Base-by-base conservation (phyloP, 169 alveolate genomes). In the Babesia ovata region DNA sequence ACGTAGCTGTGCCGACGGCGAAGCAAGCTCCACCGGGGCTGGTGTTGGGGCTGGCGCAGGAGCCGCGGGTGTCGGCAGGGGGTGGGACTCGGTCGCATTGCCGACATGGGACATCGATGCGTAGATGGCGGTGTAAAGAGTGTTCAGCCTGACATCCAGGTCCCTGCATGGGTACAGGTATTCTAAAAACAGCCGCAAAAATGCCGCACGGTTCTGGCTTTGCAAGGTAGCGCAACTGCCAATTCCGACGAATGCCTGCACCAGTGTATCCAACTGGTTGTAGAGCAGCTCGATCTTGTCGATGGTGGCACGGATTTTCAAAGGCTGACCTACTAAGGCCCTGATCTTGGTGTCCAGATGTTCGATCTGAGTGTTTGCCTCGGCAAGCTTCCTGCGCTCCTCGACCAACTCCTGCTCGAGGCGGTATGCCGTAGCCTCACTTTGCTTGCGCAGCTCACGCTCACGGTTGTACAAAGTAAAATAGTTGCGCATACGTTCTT, bases 171-270 rank as follows among this genome's bases (percentile, higher is more conserved):
- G 96, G 77, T 88, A 91, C 26, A 92, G 82, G 74, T 92, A 92
- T 82, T 92, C 96, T 22, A 92, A 62, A 29, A 91, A 79, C 54
- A 91, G 78, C 65, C 90, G 88, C 19, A 91, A 46, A 44, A 91
- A 89, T 28, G 87, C 87, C 24, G 77, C 73, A 33, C 88, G 70
- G 53, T 86, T 83, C 50, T 74, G 74, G 67, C 90, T 70, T 63
- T 92, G 91, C 21, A 91, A 46, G 28, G 92, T 89, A n/a, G 91
- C 88, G 62, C 93, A 92, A 48, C 94, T 91, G 60, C 95, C 92
- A 13, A 92, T 77, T 33, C 96, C 96, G n/a, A 92, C 94, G 76
- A 92, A 92, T 10, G 96, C 94, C 78, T 92, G 96, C 19, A 92
- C 87, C 59, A 92, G 75, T 17, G 96, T 92, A 56, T 92, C 96